phyloP scores from a whole-genome alignment of 2,329 filamentous ascomycete species.

The Ophiocordyceps polyrhachis-furcata region DNA sequence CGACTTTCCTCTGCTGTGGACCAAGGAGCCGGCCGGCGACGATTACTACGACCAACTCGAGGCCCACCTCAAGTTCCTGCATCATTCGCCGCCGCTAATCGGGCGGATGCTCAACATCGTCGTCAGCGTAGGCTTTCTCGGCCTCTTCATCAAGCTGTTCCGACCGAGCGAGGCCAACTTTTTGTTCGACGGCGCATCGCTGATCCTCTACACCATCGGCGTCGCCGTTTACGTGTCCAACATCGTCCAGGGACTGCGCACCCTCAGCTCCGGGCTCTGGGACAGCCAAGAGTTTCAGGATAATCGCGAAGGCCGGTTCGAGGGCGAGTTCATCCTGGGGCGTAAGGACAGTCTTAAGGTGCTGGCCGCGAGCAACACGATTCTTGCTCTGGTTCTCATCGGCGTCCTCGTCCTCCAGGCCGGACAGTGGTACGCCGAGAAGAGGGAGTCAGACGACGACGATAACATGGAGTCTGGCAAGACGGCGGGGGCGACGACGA shows the following conservation, averaged over 20 bases:
- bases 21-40: conserved; percentile 41
- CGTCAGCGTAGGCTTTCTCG: conserved; percentile 68
- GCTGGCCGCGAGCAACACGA: conserved; percentile 85
- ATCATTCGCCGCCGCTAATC: conserved; percentile 82
- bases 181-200: conserved; percentile 74
- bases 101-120: conserved; percentile 86
- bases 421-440: conserved; percentile 96
- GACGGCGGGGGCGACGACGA: conserved; percentile 5
- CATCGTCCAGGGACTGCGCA: conserved; percentile 83
- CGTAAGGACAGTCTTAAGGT: conserved; percentile 84
- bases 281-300: conserved; percentile 20
- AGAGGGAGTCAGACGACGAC: conserved; percentile 71
- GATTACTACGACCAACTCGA: conserved; percentile 73
- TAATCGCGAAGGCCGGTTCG: conserved; percentile 21
- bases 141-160: conserved; percentile 90
- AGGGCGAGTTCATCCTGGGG: conserved; percentile 50
- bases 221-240: conserved; percentile 89
- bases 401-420: conserved; percentile 87
- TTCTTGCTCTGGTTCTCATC: conserved; percentile 77
- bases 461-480: conserved; percentile 10
- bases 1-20: conserved; percentile 80
- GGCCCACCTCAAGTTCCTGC: conserved; percentile 75
- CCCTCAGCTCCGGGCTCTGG: conserved; percentile 57
- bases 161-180: conserved; percentile 84
- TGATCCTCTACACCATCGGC: conserved; percentile 69